phyloP scores from a whole-genome alignment of 2,329 filamentous ascomycete genomes.

The Falciphora oryzae region DNA sequence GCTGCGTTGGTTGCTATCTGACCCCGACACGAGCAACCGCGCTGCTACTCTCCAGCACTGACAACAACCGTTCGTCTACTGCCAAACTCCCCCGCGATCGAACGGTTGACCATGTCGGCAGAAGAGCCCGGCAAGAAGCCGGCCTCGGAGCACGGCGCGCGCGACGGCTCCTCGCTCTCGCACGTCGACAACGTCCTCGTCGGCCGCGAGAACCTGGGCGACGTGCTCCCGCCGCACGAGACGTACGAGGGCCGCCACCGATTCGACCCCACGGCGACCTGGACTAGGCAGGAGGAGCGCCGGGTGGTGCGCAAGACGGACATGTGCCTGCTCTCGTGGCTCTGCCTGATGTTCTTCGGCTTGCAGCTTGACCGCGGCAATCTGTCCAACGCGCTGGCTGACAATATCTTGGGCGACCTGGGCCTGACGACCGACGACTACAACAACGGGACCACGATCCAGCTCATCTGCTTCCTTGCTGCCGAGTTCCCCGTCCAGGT shows the following conservation, averaged over 20 bases:
- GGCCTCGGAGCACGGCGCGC: slow-evolving; percentile 12
- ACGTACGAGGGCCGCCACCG: slow-evolving; percentile 36
- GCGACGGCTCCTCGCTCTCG: slow-evolving; percentile 20
- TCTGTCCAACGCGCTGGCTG: slow-evolving; percentile 54
- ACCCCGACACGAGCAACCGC: not conserved
- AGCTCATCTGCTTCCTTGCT: slow-evolving; percentile 45
- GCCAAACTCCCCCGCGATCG: not conserved
- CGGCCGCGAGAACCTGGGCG: slow-evolving; percentile 32
- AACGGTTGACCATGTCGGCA: not conserved
- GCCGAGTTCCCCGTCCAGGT: slow-evolving; percentile 56
- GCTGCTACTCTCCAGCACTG: not conserved
- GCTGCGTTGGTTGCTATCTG: too few relatives aligned
- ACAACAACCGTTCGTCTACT: not conserved
- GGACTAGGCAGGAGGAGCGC: slow-evolving; percentile 53
- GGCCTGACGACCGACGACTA: slow-evolving; percentile 44
- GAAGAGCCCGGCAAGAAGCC: not conserved
- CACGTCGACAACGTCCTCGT: slow-evolving; percentile 24
- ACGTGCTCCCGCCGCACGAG: slow-evolving; percentile 24
- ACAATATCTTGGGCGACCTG: slow-evolving; percentile 53
- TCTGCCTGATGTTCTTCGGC: slow-evolving; percentile 51
- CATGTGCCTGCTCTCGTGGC: slow-evolving; percentile 32
- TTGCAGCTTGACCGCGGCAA: slow-evolving; percentile 61
- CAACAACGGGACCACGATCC: slow-evolving; percentile 53
- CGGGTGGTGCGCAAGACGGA: slow-evolving; percentile 48
- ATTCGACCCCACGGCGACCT: slow-evolving; percentile 35